Percentiles rank a stretch among this genome's conserved stretches.
phyloP scores from a whole-genome alignment of 768 basidiomycete species.

The Lentinula sp. region DNA sequence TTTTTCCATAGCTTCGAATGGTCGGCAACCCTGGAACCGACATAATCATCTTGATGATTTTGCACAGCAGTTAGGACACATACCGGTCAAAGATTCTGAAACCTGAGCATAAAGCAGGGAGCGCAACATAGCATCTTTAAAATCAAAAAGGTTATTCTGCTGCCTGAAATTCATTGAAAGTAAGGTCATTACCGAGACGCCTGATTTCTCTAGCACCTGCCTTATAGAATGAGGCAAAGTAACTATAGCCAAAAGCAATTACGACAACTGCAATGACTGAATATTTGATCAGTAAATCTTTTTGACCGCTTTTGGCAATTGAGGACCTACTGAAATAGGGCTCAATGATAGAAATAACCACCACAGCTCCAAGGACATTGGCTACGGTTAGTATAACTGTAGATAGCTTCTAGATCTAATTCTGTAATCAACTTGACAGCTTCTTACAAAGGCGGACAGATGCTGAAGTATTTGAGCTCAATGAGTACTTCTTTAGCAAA shows the following conservation, averaged over 20 bases:
- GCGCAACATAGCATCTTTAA: constrained; percentile 57
- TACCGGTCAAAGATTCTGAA: constrained; percentile 63
- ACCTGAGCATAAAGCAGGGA: constrained; percentile 75
- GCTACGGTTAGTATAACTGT: constrained; percentile 46
- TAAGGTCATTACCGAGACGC: constrained; percentile 19
- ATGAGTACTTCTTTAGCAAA: background rate
- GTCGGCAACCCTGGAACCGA: constrained; percentile 42
- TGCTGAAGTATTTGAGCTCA: constrained; percentile 22
- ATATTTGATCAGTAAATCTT: background rate
- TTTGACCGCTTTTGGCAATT: background rate
- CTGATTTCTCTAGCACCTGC: constrained; percentile 71
- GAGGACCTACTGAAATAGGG: constrained; percentile 51
- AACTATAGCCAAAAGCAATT: constrained; percentile 53
- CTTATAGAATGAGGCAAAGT: constrained; percentile 65
- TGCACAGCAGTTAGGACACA: background rate
- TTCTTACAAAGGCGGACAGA: constrained; percentile 52
- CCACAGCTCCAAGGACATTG: constrained; percentile 44
- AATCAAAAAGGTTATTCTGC: background rate
- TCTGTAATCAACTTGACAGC: background rate
- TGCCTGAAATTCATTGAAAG: background rate
- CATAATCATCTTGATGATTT: background rate
- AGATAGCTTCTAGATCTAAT: background rate
- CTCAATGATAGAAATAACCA: constrained; percentile 53
- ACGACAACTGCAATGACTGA: constrained; percentile 48
- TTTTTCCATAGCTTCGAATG: constrained; percentile 67